Base-by-base conservation (phyloP, 1,139 yeast genomes). In the Taphrina wiesneri region DNA sequence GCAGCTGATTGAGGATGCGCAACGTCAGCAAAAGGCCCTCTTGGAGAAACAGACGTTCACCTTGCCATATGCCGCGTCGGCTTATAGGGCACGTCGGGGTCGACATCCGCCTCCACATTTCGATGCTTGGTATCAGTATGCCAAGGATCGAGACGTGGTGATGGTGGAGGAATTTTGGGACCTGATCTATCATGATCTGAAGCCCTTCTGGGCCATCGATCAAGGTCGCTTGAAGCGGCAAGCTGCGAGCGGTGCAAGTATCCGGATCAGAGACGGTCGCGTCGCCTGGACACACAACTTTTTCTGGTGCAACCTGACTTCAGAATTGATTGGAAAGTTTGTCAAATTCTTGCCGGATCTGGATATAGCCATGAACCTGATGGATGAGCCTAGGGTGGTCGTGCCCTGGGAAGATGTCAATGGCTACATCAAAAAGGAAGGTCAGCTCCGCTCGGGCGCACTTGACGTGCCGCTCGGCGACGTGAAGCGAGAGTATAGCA, bases 101-200 rank as follows among this genome's bases (percentile, higher is more conserved):
- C 43, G 70, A 34, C 63, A 60, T 41, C 72, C 72, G 21, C 72
- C 72, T 4, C 72, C 72, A 11, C 60, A 64, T 21, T 70, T 70
- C 41, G 72, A 68, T 43, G 67, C 68, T 19, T 70, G 72, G 72
- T 69, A 62, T 52, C 64, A 68, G 9, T 69, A 36, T 36, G 72
- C 72, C n/a, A 56, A 56, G 17, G 65, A 59, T 21, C 52, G 63
- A 15, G 45, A 68, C 39, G 30, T 62, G 9, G 51, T 49, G 21
- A 51, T 70, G 9, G 57, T 71, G 19, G 70, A 69, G 34, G 71
- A 70, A 23, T 70, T 68, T 51, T 49, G 54, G 54, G 71, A 70
- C 41, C 26, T 60, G 36, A 70, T 70, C 17, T 62, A 59, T 39
- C 36, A 63, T 30, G 67, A 53, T 39, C 57, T 70, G 13, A 63